Conservation (phyloP, 768 basidiomycete species). For the Udeniomyces megalosporus region DNA sequence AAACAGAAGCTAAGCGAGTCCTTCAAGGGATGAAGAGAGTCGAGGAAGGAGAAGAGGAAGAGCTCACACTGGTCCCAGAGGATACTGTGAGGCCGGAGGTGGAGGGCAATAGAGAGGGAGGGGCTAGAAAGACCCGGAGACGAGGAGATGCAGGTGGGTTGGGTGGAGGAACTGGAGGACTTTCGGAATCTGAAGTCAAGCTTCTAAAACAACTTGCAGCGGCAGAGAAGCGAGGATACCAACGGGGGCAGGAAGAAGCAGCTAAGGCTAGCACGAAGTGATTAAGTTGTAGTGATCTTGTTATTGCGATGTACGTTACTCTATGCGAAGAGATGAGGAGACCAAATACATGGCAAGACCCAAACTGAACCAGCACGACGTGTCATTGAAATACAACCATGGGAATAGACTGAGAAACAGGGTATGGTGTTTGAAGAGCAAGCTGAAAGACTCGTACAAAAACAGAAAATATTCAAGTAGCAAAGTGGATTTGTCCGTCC, state of each 20-base stretch:
- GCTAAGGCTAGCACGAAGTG: too few relatives aligned
- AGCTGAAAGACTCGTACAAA: too few relatives aligned
- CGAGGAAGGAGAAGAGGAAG: not conserved
- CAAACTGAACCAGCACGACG: too few relatives aligned
- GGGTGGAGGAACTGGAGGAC: not conserved
- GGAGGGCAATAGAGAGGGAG: not conserved
- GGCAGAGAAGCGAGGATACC: slow-evolving; percentile 26
- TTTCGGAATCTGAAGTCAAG: slow-evolving; percentile 26
- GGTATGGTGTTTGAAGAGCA: too few relatives aligned
- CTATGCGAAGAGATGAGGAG: too few relatives aligned
- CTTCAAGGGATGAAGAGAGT: not conserved
- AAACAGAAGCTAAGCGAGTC: not conserved
- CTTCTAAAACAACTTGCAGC: slow-evolving; percentile 30
- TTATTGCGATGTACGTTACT: too few relatives aligned
- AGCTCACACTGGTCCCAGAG: slow-evolving; percentile 17
- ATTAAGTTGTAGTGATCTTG: too few relatives aligned
- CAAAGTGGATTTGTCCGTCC: too few relatives aligned
- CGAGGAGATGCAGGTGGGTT: not conserved
- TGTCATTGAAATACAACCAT: too few relatives aligned
- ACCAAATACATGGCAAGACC: too few relatives aligned
- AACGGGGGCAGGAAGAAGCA: not conserved
- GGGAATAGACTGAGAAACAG: too few relatives aligned
- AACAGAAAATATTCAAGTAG: too few relatives aligned
- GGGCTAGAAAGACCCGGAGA: not conserved
- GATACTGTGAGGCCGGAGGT: slow-evolving; percentile 10